Evolutionary conservation across 2,329 filamentous ascomycete genomes (phyloP).

Genomic region (Claviceps arundinis): DNA sequence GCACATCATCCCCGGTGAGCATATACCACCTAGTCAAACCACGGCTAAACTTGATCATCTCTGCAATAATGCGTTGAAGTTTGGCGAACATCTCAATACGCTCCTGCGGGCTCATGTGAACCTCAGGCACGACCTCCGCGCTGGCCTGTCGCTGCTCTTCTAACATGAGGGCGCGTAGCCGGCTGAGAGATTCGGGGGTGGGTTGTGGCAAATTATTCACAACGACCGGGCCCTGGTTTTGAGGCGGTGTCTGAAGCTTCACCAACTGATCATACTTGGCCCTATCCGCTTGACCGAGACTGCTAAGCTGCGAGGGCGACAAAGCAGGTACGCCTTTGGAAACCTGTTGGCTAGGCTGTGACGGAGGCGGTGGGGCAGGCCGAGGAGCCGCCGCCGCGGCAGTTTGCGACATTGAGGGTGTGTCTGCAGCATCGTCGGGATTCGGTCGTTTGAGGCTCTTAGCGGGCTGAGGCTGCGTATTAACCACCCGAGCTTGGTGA

Average conservation of each 20-base stretch:
- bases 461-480: constrained; percentile 12
- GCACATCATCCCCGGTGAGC: constrained; percentile 33
- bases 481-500: constrained; percentile 11
- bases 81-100: constrained; percentile 30
- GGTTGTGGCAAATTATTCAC: constrained; percentile 9
- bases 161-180: constrained; percentile 22
- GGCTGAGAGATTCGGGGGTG: constrained; percentile 14
- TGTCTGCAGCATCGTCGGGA: constrained; percentile 29
- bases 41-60: constrained; percentile 32
- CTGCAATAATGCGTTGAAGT: constrained; percentile 25
- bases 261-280: constrained; percentile 28
- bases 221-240: constrained; percentile 8
- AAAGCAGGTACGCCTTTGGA: constrained; percentile 13
- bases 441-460: constrained; percentile 40
- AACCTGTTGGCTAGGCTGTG: constrained; percentile 13
- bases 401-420: constrained; percentile 11
- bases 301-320: constrained; percentile 23
- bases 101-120: constrained; percentile 32
- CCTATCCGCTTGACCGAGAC: constrained; percentile 30
- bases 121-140: constrained; percentile 29
- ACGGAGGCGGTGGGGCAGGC: constrained; percentile 11
- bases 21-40: constrained; percentile 34
- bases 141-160: constrained; percentile 27
- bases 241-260: constrained; percentile 17
- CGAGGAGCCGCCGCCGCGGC: constrained; percentile 6